Conservation (phyloP, 176 grass and related monocot species). For the Chrysopogon serrulatus region DNA sequence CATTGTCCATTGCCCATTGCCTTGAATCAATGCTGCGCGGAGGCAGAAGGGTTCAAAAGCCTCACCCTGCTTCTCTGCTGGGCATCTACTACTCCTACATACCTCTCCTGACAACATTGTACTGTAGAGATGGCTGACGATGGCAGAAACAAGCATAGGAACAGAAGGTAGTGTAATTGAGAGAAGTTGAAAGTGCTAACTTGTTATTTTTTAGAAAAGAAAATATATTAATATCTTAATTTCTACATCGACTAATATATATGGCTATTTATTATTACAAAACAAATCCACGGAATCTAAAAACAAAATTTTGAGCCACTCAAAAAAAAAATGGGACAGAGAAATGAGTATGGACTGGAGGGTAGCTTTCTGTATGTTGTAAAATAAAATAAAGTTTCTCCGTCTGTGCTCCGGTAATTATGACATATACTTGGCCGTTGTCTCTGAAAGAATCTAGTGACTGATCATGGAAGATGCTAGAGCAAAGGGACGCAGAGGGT, state of each 20-base stretch:
- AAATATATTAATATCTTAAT: no score
- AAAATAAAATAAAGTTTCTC: background rate
- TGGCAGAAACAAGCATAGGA: conserved; percentile 8
- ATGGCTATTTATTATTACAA: no score
- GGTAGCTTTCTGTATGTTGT: background rate
- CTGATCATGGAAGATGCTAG: conserved; percentile 34
- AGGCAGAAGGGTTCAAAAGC: conserved; percentile 44
- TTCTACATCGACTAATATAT: no score
- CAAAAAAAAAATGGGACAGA: conserved; percentile 5
- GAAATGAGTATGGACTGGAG: conserved; percentile 10
- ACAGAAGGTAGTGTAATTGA: conserved; percentile 28
- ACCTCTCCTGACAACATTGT: background rate
- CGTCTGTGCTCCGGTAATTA: conserved; percentile 1
- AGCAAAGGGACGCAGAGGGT: conserved; percentile 14
- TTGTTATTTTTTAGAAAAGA: conserved; percentile 13
- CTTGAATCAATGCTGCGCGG: conserved; percentile 19
- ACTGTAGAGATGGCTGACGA: background rate
- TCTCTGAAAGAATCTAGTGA: conserved; percentile 42
- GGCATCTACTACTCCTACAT: background rate
- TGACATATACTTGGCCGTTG: conserved; percentile 3
- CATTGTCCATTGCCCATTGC: conserved; percentile 14
- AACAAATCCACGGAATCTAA: no score
- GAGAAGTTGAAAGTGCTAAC: conserved; percentile 21
- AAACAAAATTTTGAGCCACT: no score
- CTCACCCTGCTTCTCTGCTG: conserved; percentile 7